Evolutionary conservation across 2,329 filamentous ascomycete species (phyloP).

Genomic region (Cladophialophora exuberans): DNA sequence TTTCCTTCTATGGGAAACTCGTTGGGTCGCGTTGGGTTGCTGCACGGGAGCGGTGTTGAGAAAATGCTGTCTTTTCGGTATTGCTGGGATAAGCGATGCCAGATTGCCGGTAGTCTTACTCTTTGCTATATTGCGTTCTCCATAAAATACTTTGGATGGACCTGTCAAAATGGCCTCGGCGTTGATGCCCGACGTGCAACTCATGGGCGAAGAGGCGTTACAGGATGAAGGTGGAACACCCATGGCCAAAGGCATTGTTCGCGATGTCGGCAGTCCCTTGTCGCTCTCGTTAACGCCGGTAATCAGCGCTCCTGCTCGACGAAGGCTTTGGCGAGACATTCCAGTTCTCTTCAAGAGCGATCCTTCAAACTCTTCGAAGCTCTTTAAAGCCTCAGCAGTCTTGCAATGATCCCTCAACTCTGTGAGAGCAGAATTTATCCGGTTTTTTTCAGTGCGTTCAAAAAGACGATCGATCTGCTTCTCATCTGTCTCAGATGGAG

Average conservation of each 20-base stretch:
- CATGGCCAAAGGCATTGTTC: constrained; percentile 9
- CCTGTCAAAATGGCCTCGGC: constrained; percentile 21
- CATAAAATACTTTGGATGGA: constrained; percentile 14
- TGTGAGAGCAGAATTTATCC: constrained; percentile 20
- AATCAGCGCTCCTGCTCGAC: constrained; percentile 12
- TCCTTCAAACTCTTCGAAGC: constrained; percentile 29
- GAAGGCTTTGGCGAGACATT: constrained; percentile 8
- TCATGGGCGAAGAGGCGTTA: constrained; percentile 16
- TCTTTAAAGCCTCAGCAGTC: constrained; percentile 21
- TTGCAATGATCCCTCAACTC: constrained; percentile 25
- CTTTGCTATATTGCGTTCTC: constrained; percentile 22
- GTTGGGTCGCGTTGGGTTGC: constrained; percentile 1
- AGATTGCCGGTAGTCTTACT: constrained; percentile 32
- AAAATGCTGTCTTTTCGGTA: constrained; percentile 11
- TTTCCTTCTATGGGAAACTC: constrained; percentile 1
- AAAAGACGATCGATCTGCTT: constrained; percentile 15
- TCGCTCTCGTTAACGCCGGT: background rate
- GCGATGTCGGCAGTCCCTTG: background rate
- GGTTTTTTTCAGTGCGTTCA: constrained; percentile 17
- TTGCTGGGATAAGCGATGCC: constrained; percentile 20
- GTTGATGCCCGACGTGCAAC: constrained; percentile 25
- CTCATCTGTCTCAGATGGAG: constrained; percentile 1
- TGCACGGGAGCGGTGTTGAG: background rate
- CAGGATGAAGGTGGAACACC: constrained; percentile 10
- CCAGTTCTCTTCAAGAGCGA: constrained; percentile 16